These are phyloP conservation scores for Orbilia ellipsospora DNA, from an alignment of 2,329 filamentous ascomycete genomes.

Conservation along the genomic window DNA sequence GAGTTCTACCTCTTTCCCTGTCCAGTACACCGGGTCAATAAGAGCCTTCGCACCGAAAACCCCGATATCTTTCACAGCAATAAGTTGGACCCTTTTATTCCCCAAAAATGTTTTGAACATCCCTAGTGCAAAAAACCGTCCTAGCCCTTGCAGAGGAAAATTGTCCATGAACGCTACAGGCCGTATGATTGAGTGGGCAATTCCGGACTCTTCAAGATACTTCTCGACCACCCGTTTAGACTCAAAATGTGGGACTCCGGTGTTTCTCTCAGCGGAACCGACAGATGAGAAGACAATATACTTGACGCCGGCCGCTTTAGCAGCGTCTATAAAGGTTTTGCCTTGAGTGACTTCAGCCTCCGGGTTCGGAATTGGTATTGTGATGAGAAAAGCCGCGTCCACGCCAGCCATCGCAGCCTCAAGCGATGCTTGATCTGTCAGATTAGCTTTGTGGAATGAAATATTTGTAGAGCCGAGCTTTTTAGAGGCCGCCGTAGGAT, in stretches of 20 bases:
- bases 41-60: conserved; percentile 62
- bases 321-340: conserved; percentile 45
- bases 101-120: conserved; percentile 60
- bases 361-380: conserved; percentile 29
- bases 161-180: conserved; percentile 65
- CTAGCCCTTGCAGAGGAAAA: conserved; percentile 20
- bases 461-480: conserved; percentile 20
- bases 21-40: conserved; percentile 58
- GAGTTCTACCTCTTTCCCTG: conserved; percentile 61
- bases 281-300: conserved; percentile 47
- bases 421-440: conserved; percentile 28
- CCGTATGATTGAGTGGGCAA: conserved; percentile 63
- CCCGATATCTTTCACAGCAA: conserved; percentile 63
- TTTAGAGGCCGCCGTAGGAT: conserved; percentile 32
- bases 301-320: conserved; percentile 27
- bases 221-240: conserved; percentile 43
- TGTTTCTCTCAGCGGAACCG: conserved; percentile 37
- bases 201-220: conserved; percentile 40
- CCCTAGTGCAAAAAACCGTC: conserved; percentile 60
- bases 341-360: conserved; percentile 38
- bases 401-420: conserved; percentile 21
- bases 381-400: conserved; percentile 46
- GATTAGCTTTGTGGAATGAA: conserved; percentile 30
- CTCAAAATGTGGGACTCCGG: conserved; percentile 49
- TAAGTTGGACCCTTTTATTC: conserved; percentile 61